Conservation (phyloP, 305 asterid genomes). For the Fraxinus nigra region DNA sequence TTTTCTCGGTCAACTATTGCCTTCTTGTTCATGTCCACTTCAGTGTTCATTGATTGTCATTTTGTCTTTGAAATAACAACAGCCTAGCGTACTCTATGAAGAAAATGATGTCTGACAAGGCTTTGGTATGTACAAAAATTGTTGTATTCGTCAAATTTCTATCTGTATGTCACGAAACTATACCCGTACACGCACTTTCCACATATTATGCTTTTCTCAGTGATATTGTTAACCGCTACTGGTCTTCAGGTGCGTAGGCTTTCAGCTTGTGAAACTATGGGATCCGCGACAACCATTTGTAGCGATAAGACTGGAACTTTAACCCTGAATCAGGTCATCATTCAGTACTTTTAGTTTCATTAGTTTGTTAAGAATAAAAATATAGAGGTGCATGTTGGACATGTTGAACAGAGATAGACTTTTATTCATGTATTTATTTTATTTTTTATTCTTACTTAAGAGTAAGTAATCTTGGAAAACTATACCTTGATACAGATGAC, state of each 20-base stretch:
- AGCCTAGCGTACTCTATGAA: constrained; percentile 97
- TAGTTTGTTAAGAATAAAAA: constrained; percentile 19
- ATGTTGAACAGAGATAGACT: neutral
- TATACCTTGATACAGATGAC: constrained; percentile 62
- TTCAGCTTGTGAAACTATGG: constrained; percentile 99
- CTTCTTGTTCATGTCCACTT: constrained; percentile 11
- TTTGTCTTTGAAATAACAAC: constrained; percentile 32
- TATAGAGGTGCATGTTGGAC: constrained; percentile 12
- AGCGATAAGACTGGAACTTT: constrained; percentile 98
- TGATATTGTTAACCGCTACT: constrained; percentile 20
- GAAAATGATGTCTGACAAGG: constrained; percentile 99
- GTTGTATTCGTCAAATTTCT: constrained; percentile 9
- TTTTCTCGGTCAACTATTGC: neutral
- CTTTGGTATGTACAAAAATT: constrained; percentile 55
- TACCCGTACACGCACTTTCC: neutral
- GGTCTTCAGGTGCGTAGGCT: constrained; percentile 86
- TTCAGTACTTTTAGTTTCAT: neutral
- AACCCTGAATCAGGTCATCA: constrained; percentile 81
- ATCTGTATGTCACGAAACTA: neutral
- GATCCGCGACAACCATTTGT: constrained; percentile 95
- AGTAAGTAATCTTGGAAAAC: constrained; percentile 14
- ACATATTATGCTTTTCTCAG: neutral
- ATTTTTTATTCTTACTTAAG: neutral
- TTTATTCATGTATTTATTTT: neutral
- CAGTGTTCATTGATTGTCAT: constrained; percentile 24